These are phyloP conservation scores for Pestalotiopsis sp. DNA, from an alignment of 2,329 filamentous ascomycete genomes.

Conservation along the genomic window DNA sequence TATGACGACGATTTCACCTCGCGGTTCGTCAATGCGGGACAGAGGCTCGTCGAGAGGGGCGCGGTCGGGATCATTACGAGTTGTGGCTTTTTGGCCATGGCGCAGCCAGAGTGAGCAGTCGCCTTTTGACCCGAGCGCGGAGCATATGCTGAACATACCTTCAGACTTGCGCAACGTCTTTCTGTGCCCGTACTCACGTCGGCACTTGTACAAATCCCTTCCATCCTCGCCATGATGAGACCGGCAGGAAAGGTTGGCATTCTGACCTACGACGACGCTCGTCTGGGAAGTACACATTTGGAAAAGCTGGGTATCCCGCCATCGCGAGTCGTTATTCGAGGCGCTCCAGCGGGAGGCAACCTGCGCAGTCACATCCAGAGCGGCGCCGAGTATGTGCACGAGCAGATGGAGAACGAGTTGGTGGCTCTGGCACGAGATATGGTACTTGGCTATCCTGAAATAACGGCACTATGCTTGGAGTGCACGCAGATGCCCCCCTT, in stretches of 20 bases:
- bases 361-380: constrained; percentile 22
- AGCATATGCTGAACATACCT: background rate
- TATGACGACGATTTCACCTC: constrained; percentile 37
- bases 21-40: constrained; percentile 36
- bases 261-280: constrained; percentile 32
- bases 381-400: constrained; percentile 22
- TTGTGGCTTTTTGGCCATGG: constrained; percentile 42
- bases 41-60: constrained; percentile 34
- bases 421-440: constrained; percentile 20
- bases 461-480: constrained; percentile 33
- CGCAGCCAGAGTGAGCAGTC: constrained; percentile 30
- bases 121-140: background rate
- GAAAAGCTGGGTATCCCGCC: constrained; percentile 24
- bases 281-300: constrained; percentile 26
- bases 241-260: constrained; percentile 29
- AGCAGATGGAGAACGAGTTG: constrained; percentile 24
- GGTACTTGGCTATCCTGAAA: constrained; percentile 19
- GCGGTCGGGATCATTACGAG: constrained; percentile 40
- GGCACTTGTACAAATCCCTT: constrained; percentile 36
- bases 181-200: constrained; percentile 40
- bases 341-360: constrained; percentile 15
- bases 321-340: constrained; percentile 20
- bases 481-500: constrained; percentile 42
- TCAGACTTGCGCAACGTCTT: constrained; percentile 32
- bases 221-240: constrained; percentile 30